A percentile compares a stretch with the other conserved stretches of the same genome.
phyloP scores from a whole-genome alignment of 2,329 filamentous ascomycete species.

The Talaromyces sp. region DNA sequence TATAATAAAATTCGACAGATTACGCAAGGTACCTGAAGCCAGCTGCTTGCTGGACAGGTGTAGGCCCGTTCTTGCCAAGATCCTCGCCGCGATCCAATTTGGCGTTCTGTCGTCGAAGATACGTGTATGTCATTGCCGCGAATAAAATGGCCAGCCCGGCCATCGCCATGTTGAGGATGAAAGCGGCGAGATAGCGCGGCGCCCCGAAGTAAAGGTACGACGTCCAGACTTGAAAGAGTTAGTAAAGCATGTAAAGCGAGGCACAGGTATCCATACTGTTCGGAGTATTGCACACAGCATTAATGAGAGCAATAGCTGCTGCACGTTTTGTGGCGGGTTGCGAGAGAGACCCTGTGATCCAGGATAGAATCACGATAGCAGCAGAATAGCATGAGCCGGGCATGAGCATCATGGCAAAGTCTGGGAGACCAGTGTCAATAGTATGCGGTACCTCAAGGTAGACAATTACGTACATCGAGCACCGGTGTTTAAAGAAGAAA shows the following conservation, averaged over 20 bases:
- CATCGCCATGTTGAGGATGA: slow-evolving; percentile 17
- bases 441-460: not conserved
- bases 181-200: slow-evolving; percentile 19
- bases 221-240: slow-evolving; percentile 15
- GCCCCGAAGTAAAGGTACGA: slow-evolving; percentile 19
- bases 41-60: slow-evolving; percentile 14
- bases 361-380: slow-evolving; percentile 13
- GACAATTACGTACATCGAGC: slow-evolving; percentile 16
- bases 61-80: slow-evolving; percentile 17
- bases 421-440: slow-evolving; percentile 1
- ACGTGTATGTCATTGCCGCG: slow-evolving; percentile 15
- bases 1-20: not conserved
- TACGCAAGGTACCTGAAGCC: slow-evolving; percentile 16
- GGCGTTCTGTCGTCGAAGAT: slow-evolving; percentile 17
- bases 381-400: slow-evolving; percentile 13
- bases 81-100: slow-evolving; percentile 17
- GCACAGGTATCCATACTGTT: slow-evolving; percentile 9
- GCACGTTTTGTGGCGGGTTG: slow-evolving; percentile 14
- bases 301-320: slow-evolving; percentile 14
- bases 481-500: slow-evolving; percentile 21
- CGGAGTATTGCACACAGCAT: slow-evolving; percentile 14
- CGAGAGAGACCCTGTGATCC: slow-evolving; percentile 11
- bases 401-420: slow-evolving; percentile 28
- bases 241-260: not conserved
- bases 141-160: slow-evolving; percentile 16